Evolutionary conservation across 2,329 filamentous ascomycete genomes (phyloP), one percentile per base, ranked within the genome.

Genomic region (Dactylonectria estremocensis): DNA sequence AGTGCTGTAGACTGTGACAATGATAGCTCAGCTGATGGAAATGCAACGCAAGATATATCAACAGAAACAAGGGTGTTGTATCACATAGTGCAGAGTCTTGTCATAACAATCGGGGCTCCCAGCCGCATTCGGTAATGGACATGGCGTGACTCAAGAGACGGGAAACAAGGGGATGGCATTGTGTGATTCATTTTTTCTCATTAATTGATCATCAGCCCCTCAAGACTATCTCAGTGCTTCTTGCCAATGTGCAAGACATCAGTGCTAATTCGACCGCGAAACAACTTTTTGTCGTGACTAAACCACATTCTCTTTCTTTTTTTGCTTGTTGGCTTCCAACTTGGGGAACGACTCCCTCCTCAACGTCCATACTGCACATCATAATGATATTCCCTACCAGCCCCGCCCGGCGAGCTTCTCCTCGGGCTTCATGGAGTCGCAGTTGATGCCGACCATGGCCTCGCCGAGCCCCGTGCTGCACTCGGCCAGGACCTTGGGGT

Each of bases 361-460:
- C 24, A 28, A 28, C 24, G 24, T 7, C 24, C 24, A 28, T 28
- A 28, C 4, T 28, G 24, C 24, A 28, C 7, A 28, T 28, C 24
- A 28, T 28, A 7, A 28, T 28, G 24, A 18, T 33, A n/a, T n/a
- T 43, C 53, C 31, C 73, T 89, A 98, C 94, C 94, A 97, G 10
- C 95, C 95, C 67, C 95, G 87, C 68, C 90, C 91, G 33, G 95
- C 93, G 82, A 98, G 85, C 88, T 93, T 97, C 82, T 97, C 92
- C 66, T 88, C 87, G 61, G 93, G 89, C 69, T 87, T 86, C 92
- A 98, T 92, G 74, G 87, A 89, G 69, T 89, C 89, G 72, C 93
- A 93, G 83, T 95, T 98, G 78, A 98, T 94, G 28, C 96, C 96
- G 11, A 98, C 95, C 94, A 98, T 99, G 43, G 96, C 95, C 88